Percentiles rank a stretch among this genome's conserved stretches.
Conservation (phyloP, 2,329 filamentous ascomycete species). For the Atkinsonella hypoxylon region DNA sequence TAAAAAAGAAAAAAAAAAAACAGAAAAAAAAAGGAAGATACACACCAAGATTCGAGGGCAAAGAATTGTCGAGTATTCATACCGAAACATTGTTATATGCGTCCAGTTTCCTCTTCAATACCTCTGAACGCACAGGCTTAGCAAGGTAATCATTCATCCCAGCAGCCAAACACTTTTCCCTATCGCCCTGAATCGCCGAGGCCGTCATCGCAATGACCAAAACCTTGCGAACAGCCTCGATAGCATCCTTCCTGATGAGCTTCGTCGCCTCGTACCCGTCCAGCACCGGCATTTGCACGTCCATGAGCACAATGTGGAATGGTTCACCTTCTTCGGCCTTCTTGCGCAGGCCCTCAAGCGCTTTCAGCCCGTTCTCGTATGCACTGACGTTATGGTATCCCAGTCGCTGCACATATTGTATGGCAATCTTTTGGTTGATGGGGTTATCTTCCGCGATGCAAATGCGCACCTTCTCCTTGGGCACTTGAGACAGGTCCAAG, state of each 20-base stretch:
- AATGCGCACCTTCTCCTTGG: conserved; percentile 67
- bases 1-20: not conserved
- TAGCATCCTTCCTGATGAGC: conserved; percentile 63
- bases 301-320: conserved; percentile 89
- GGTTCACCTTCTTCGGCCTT: conserved; percentile 60
- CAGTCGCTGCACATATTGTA: conserved; percentile 77
- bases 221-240: conserved; percentile 66
- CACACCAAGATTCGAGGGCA: no score
- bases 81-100: conserved; percentile 36
- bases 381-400: conserved; percentile 74
- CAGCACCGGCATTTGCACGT: conserved; percentile 89
- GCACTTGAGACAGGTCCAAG: conserved; percentile 59
- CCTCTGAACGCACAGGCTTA: conserved; percentile 83
- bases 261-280: conserved; percentile 89
- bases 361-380: conserved; percentile 80
- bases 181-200: conserved; percentile 83
- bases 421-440: conserved; percentile 89
- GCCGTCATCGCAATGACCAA: conserved; percentile 98
- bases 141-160: conserved; percentile 98
- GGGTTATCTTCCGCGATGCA: conserved; percentile 93
- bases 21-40: not conserved
- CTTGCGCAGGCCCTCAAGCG: conserved; percentile 70
- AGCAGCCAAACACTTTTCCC: conserved; percentile 88
- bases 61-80: not conserved
- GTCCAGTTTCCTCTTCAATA: conserved; percentile 72